phyloP scores from a whole-genome alignment of 768 basidiomycete genomes.

The Fomitopsis serialis region DNA sequence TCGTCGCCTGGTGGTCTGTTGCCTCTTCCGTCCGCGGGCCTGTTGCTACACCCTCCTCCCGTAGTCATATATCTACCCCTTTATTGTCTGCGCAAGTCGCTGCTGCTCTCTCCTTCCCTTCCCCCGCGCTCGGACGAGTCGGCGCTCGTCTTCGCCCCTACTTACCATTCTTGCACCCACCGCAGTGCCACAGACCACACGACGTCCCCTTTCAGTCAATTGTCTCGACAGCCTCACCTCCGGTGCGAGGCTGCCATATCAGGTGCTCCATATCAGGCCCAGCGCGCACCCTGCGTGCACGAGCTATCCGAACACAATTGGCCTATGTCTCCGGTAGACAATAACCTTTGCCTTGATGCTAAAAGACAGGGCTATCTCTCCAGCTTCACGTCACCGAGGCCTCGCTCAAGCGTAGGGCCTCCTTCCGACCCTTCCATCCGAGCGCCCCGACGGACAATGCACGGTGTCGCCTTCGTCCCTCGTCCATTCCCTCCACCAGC shows the following conservation, averaged over 20 bases:
- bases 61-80: neutral
- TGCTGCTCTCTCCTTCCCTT: neutral
- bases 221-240: constrained; percentile 13
- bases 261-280: constrained; percentile 5
- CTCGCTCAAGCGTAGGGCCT: constrained; percentile 13
- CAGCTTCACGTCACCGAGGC: constrained; percentile 5
- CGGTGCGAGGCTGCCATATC: constrained; percentile 17
- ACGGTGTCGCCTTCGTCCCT: constrained; percentile 37
- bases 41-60: neutral
- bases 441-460: constrained; percentile 21
- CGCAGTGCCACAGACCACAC: constrained; percentile 4
- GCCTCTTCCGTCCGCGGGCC: neutral
- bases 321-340: constrained; percentile 20
- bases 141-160: neutral
- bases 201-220: neutral
- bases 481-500: constrained; percentile 62
- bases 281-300: constrained; percentile 3
- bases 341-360: constrained; percentile 10
- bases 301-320: constrained; percentile 13
- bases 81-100: neutral
- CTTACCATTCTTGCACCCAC: neutral
- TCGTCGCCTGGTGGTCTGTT: constrained; percentile 5
- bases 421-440: constrained; percentile 8
- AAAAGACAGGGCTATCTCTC: constrained; percentile 1
- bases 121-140: neutral